These are phyloP conservation scores for Penicillium bovifimosum DNA, from an alignment of 495 filamentous ascomycete genomes.

Conservation along the genomic window DNA sequence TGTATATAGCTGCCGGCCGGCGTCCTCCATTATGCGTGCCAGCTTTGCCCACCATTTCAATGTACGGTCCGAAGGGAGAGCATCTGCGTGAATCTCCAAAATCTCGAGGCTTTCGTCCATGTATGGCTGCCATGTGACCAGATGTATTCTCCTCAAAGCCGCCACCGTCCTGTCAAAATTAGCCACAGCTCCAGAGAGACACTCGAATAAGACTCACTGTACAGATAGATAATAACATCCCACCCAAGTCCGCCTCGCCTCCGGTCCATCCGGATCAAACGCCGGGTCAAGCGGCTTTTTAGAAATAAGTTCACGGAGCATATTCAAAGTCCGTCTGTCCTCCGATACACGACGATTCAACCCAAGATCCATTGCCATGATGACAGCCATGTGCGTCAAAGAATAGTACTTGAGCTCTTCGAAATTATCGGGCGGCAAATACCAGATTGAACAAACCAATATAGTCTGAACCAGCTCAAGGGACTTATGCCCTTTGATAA, in stretches of 20 bases:
- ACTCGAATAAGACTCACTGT: conserved; percentile 33
- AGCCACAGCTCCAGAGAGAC: conserved; percentile 33
- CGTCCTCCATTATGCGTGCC: conserved; percentile 75
- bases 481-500: conserved; percentile 73
- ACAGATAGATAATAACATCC: conserved; percentile 72
- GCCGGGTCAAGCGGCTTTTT: conserved; percentile 35
- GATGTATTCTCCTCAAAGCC: conserved; percentile 72
- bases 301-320: conserved; percentile 28
- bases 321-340: conserved; percentile 24
- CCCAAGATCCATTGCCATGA: conserved; percentile 85
- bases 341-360: conserved; percentile 49
- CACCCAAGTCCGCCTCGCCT: conserved; percentile 73
- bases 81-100: conserved; percentile 65
- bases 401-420: conserved; percentile 92
- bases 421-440: conserved; percentile 73
- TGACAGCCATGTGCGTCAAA: conserved; percentile 73
- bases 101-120: conserved; percentile 79
- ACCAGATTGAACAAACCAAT: conserved; percentile 69
- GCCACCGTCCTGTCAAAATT: conserved; percentile 64
- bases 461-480: conserved; percentile 83
- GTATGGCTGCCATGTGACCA: conserved; percentile 76
- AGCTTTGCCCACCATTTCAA: conserved; percentile 72
- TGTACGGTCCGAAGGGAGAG: conserved; percentile 63
- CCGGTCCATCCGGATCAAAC: conserved; percentile 59
- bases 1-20: conserved; percentile 66